These are phyloP conservation scores for Craspedostauros australis DNA, from an alignment of 108 stramenopile genomes.

Conservation along the genomic window DNA sequence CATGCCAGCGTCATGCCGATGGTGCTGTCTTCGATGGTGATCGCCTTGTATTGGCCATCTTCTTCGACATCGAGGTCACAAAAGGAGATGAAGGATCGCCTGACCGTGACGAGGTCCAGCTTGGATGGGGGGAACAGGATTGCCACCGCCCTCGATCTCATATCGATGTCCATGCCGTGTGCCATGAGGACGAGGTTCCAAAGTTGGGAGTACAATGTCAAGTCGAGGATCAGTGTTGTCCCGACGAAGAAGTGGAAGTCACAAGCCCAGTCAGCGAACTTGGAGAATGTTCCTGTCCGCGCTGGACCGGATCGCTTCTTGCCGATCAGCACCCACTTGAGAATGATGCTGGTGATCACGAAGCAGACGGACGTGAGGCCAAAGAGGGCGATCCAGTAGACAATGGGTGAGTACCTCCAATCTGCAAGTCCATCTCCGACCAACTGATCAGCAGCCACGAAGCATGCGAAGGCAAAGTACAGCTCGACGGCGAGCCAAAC, in stretches of 20 bases:
- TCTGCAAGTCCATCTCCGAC: background rate
- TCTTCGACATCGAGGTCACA: background rate
- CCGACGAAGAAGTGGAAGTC: constrained; percentile 1
- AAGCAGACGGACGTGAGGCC: background rate
- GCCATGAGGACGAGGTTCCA: constrained; percentile 1
- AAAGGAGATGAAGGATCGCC: background rate
- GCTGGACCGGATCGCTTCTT: background rate
- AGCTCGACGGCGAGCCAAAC: constrained; percentile 6
- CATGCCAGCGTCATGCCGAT: background rate
- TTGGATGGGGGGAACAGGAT: background rate
- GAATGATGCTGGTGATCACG: background rate
- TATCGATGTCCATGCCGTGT: constrained; percentile 5
- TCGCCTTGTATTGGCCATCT: background rate
- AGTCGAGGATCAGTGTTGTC: background rate
- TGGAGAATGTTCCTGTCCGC: no score
- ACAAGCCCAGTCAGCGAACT: background rate
- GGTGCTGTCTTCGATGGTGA: constrained; percentile 7
- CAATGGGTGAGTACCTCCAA: constrained; percentile 3
- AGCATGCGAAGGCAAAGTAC: background rate
- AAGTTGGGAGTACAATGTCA: background rate
- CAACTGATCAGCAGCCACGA: background rate
- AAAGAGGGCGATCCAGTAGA: background rate
- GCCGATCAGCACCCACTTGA: constrained; percentile 8
- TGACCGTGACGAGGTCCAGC: constrained; percentile 5
- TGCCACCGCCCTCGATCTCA: background rate